These are phyloP conservation scores for Tylopilus balloui DNA, from an alignment of 768 basidiomycete genomes.

Conservation along the genomic window DNA sequence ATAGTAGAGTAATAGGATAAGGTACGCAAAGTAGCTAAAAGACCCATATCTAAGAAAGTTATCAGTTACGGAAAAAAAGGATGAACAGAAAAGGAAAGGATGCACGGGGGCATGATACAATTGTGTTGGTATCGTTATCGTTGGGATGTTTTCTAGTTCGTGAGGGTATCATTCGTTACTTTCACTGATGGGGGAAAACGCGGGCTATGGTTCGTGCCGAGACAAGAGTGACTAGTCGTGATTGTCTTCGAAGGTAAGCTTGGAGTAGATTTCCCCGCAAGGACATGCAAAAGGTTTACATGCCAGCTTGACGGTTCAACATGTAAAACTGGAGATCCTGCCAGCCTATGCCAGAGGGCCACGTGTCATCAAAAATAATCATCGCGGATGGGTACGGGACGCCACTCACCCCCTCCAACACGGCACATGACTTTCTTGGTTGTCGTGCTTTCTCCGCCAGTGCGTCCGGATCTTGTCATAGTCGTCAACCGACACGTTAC, in stretches of 20 bases:
- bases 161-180: conserved; percentile 20
- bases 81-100: conserved; percentile 4
- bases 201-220: background rate
- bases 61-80: conserved; percentile 1
- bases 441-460: conserved; percentile 38
- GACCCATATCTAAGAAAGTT: conserved; percentile 1
- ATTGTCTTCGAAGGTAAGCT: background rate
- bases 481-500: conserved; percentile 80
- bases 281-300: conserved; percentile 31
- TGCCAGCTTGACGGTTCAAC: conserved; percentile 69
- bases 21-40: background rate
- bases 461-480: conserved; percentile 53
- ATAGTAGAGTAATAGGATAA: conserved; percentile 14
- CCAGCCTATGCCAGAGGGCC: conserved; percentile 49
- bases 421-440: conserved; percentile 89
- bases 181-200: conserved; percentile 13
- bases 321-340: conserved; percentile 76
- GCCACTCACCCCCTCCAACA: conserved; percentile 74
- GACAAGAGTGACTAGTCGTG: background rate
- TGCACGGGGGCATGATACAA: conserved; percentile 26
- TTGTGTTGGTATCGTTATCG: conserved; percentile 22
- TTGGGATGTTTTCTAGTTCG: conserved; percentile 28
- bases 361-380: background rate
- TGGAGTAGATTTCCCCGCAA: background rate
- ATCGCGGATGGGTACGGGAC: background rate